These are phyloP conservation scores for Geranomyces variabilis DNA, from an alignment of 192 early-diverging fungal genomes.

Conservation along the genomic window DNA sequence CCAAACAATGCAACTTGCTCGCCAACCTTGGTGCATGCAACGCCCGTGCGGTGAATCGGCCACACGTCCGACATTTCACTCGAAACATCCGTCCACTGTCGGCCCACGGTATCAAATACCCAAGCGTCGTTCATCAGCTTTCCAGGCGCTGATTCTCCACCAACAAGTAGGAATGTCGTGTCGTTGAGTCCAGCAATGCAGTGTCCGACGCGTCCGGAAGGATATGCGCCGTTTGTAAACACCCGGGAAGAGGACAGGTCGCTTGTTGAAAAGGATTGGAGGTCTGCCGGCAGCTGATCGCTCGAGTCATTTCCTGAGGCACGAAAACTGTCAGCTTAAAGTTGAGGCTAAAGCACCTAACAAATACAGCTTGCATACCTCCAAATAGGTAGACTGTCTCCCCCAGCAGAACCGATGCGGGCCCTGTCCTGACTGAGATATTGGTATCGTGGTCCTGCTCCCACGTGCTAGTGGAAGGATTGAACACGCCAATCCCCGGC, in stretches of 20 bases:
- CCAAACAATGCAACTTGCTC: conserved; percentile 21
- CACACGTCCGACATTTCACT: background rate
- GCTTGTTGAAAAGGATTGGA: background rate
- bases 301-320: background rate
- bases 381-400: conserved; percentile 27
- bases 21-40: conserved; percentile 11
- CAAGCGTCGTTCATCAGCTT: conserved; percentile 18
- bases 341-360: background rate
- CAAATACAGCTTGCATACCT: conserved; percentile 11
- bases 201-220: conserved; percentile 9
- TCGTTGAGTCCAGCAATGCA: conserved; percentile 21
- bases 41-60: conserved; percentile 19
- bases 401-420: conserved; percentile 18
- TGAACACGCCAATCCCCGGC: conserved; percentile 25
- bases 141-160: background rate
- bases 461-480: conserved; percentile 17
- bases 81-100: conserved; percentile 27
- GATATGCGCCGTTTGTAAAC: background rate
- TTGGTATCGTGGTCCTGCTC: background rate
- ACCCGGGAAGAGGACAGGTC: background rate
- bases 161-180: conserved; percentile 28
- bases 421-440: conserved; percentile 4
- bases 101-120: conserved; percentile 7
- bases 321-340: too few relatives aligned
- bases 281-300: background rate